phyloP scores from a whole-genome alignment of 176 grass and related monocot genomes.

The Melocanna baccifera region DNA sequence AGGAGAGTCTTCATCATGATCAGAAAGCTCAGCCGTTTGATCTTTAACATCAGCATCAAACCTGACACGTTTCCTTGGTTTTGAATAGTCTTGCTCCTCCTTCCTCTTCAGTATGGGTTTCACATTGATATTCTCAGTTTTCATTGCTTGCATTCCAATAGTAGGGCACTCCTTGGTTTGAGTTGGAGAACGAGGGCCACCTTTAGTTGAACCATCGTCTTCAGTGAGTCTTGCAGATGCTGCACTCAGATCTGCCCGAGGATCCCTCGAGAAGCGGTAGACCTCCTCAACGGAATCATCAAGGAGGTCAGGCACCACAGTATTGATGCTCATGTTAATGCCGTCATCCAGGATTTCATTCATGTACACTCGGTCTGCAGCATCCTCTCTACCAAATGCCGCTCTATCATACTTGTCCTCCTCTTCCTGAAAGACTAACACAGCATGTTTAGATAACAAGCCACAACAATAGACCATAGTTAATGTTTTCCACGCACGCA shows the following conservation, averaged over 20 bases:
- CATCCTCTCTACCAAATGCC: conserved; percentile 60
- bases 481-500: neutral
- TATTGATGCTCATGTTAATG: conserved; percentile 78
- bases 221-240: conserved; percentile 74
- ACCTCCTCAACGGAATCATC: conserved; percentile 53
- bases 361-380: conserved; percentile 81
- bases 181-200: neutral
- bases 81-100: conserved; percentile 47
- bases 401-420: conserved; percentile 88
- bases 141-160: conserved; percentile 27
- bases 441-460: conserved; percentile 8
- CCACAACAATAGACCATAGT: neutral
- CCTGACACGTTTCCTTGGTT: conserved; percentile 87
- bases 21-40: conserved; percentile 30
- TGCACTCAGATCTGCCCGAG: conserved; percentile 60
- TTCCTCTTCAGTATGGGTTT: conserved; percentile 97
- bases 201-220: conserved; percentile 35
- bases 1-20: conserved; percentile 50
- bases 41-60: conserved; percentile 69
- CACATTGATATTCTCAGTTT: conserved; percentile 41
- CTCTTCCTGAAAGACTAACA: conserved; percentile 65
- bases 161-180: conserved; percentile 1
- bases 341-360: conserved; percentile 74
- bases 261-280: conserved; percentile 50
- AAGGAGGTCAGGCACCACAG: conserved; percentile 70